Evolutionary conservation across 257 asterid genomes (phyloP).

Genomic region (Plectranthus barbatus): DNA sequence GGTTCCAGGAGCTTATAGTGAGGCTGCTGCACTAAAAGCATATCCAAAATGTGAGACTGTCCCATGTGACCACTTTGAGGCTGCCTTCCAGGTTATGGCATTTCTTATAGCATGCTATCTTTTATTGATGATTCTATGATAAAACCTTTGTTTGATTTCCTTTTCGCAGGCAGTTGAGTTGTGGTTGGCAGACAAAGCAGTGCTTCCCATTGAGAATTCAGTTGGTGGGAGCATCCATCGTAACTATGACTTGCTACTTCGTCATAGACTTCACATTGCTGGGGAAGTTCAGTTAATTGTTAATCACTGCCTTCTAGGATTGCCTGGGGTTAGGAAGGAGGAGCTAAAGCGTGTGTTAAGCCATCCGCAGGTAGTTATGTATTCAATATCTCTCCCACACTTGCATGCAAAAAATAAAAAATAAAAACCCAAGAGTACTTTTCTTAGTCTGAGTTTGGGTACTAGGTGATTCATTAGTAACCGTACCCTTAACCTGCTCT

Average conservation of each 20-base stretch:
- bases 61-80: slow-evolving; percentile 87
- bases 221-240: slow-evolving; percentile 98
- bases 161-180: slow-evolving; percentile 80
- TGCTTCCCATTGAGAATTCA: slow-evolving; percentile 89
- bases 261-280: slow-evolving; percentile 85
- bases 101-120: neutral
- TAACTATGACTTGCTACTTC: slow-evolving; percentile 81
- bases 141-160: neutral
- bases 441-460: neutral
- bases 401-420: neutral
- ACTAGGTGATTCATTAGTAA: neutral
- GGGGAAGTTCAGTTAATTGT: slow-evolving; percentile 85
- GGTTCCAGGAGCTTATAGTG: slow-evolving; percentile 84
- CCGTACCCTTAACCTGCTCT: neutral
- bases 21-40: slow-evolving; percentile 90
- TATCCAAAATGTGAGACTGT: slow-evolving; percentile 90
- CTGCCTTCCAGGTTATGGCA: slow-evolving; percentile 60
- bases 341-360: slow-evolving; percentile 74
- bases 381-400: slow-evolving; percentile 1
- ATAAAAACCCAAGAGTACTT: neutral
- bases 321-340: slow-evolving; percentile 78
- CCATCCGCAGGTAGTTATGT: slow-evolving; percentile 78
- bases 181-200: slow-evolving; percentile 96
- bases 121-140: neutral
- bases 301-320: slow-evolving; percentile 80